Conservation (phyloP, 2,329 filamentous ascomycete genomes). For the Trichothecium roseum region DNA sequence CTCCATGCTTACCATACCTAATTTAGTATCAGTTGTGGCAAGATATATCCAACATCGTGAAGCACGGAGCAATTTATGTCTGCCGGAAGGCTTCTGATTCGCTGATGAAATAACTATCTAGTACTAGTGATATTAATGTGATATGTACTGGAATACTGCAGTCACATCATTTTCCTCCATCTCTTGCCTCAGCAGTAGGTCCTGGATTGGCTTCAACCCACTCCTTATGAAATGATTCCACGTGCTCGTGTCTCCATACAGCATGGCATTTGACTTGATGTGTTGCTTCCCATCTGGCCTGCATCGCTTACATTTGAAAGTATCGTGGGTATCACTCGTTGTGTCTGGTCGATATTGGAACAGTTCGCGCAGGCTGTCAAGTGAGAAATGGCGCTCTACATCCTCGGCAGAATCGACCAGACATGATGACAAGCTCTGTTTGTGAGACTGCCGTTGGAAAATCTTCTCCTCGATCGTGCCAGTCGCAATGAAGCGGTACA, state of each 20-base stretch:
- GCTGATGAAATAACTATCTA: too few relatives aligned
- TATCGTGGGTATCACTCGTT: conserved; percentile 90
- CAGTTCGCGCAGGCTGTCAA: conserved; percentile 82
- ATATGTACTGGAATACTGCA: conserved; percentile 97
- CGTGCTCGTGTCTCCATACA: conserved; percentile 97
- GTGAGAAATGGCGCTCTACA: conserved; percentile 90
- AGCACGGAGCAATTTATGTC: too few relatives aligned
- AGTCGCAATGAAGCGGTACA: conserved; percentile 98
- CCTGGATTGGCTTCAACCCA: conserved; percentile 73
- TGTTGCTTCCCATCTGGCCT: conserved; percentile 77
- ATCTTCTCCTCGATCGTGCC: conserved; percentile 99
- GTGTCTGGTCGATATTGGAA: conserved; percentile 87
- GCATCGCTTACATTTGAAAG: conserved; percentile 96
- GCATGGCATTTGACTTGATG: conserved; percentile 85
- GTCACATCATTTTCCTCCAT: conserved; percentile 69
- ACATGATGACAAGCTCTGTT: conserved; percentile 90
- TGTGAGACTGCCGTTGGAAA: conserved; percentile 96
- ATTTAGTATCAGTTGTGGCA: too few relatives aligned
- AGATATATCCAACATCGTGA: too few relatives aligned
- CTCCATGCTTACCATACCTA: too few relatives aligned
- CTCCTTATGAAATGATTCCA: conserved; percentile 96
- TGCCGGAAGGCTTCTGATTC: too few relatives aligned
- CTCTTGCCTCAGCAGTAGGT: conserved; percentile 83
- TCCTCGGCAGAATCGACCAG: conserved; percentile 96
- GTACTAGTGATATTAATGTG: conserved; percentile 55